Evolutionary conservation across 768 basidiomycete species (phyloP).

Genomic region (Rhodosporidiobolus odoratus): DNA sequence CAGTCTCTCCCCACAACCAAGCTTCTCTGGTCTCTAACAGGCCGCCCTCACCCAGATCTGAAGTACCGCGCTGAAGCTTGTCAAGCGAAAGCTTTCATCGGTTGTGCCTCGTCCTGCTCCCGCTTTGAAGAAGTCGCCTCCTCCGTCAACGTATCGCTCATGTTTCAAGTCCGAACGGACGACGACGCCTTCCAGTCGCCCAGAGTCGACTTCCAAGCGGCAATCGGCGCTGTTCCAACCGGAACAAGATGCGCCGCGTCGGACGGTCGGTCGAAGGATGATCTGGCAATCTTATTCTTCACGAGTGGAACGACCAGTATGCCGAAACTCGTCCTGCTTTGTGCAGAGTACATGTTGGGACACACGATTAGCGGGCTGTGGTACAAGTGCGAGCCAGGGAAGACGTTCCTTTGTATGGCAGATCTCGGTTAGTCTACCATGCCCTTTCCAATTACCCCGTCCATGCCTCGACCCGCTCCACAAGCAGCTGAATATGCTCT

Average conservation of each 20-base stretch:
- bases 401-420: conserved; percentile 23
- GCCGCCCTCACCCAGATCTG: no score
- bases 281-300: conserved; percentile 26
- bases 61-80: conserved; percentile 21
- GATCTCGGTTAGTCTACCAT: conserved; percentile 17
- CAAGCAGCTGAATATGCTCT: background rate
- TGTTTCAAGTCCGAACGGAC: conserved; percentile 18
- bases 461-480: background rate
- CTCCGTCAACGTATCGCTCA: conserved; percentile 1
- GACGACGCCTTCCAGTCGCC: background rate
- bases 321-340: conserved; percentile 31
- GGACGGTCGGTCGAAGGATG: background rate
- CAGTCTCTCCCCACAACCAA: no score
- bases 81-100: conserved; percentile 28
- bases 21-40: no score
- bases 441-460: background rate
- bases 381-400: conserved; percentile 25
- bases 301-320: conserved; percentile 30
- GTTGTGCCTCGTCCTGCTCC: conserved; percentile 8
- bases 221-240: background rate
- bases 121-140: conserved; percentile 23
- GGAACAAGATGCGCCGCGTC: conserved; percentile 8
- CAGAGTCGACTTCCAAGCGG: conserved; percentile 9
- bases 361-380: conserved; percentile 26
- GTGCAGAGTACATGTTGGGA: conserved; percentile 3